Percentiles rank a stretch among this genome's conserved stretches.
Evolutionary conservation across 1,284 basidiomycete genomes (phyloP).

Genomic region (Trametes polyzona): DNA sequence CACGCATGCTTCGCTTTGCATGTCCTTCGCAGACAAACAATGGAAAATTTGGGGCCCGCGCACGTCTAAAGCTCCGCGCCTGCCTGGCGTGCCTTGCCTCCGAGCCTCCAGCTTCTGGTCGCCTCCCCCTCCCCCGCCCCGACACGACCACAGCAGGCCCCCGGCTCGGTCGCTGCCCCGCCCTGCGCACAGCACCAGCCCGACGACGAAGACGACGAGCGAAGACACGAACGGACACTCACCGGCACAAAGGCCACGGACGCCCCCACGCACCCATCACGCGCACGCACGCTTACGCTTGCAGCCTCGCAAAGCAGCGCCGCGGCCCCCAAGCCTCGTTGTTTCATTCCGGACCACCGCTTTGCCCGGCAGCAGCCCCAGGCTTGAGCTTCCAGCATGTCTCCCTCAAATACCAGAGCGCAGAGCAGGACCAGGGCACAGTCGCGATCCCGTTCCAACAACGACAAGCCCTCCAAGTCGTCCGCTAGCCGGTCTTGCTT

Average conservation of each 20-base stretch:
- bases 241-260: slow-evolving; percentile 15
- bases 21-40: slow-evolving; percentile 26
- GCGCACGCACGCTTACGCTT: slow-evolving; percentile 11
- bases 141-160: slow-evolving; percentile 20
- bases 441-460: slow-evolving; percentile 33
- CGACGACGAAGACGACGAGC: background rate
- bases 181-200: background rate
- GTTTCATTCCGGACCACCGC: slow-evolving; percentile 27
- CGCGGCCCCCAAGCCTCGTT: slow-evolving; percentile 32
- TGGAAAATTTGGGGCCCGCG: slow-evolving; percentile 23
- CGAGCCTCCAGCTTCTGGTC: slow-evolving; percentile 24
- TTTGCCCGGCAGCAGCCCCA: slow-evolving; percentile 22
- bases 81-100: slow-evolving; percentile 8
- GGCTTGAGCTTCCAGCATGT: slow-evolving; percentile 33
- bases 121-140: slow-evolving; percentile 12
- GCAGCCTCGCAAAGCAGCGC: slow-evolving; percentile 17
- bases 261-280: slow-evolving; percentile 17
- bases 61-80: slow-evolving; percentile 10
- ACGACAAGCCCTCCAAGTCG: slow-evolving; percentile 16
- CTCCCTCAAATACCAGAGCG: slow-evolving; percentile 39
- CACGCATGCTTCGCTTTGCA: slow-evolving; percentile 21
- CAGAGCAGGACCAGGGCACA: slow-evolving; percentile 27
- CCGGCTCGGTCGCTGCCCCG: slow-evolving; percentile 13
- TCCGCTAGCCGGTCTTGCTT: slow-evolving; percentile 30
- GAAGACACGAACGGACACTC: slow-evolving; percentile 6